These are phyloP conservation scores for Yarrowia sp. DNA, from an alignment of 805 yeast genomes.

Conservation along the genomic window DNA sequence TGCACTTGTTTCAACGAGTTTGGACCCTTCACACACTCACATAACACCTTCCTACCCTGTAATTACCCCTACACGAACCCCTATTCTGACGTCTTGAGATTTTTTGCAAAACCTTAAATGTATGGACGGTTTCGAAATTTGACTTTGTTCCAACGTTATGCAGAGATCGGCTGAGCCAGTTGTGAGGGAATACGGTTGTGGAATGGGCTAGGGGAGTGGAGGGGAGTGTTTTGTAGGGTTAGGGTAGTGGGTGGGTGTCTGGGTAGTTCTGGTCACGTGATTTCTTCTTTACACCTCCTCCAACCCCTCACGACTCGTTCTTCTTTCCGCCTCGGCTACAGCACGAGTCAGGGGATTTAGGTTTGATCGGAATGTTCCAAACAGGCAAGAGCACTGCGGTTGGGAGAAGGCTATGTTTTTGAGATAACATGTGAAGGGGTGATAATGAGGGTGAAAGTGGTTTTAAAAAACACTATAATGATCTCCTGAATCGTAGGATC, in stretches of 20 bases:
- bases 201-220: background rate
- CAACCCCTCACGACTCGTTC: background rate
- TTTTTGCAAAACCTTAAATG: background rate
- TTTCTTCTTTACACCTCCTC: background rate
- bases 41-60: too few species aligned
- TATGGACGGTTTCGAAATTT: too few species aligned
- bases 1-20: too few species aligned
- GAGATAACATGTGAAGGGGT: too few species aligned
- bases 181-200: constrained; percentile 14
- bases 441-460: too few species aligned
- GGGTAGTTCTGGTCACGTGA: background rate
- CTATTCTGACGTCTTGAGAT: too few species aligned
- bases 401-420: background rate
- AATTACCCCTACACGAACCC: too few species aligned
- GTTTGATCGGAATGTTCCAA: constrained; percentile 7
- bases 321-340: background rate
- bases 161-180: background rate
- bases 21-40: too few species aligned
- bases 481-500: too few species aligned
- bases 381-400: constrained; percentile 10
- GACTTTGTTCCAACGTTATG: background rate
- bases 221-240: background rate
- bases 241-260: too few species aligned
- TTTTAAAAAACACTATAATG: too few species aligned
- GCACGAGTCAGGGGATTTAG: background rate